These are phyloP conservation scores for Haematococcus sp. DNA, from an alignment of 139 green algal genomes.

Conservation along the genomic window DNA sequence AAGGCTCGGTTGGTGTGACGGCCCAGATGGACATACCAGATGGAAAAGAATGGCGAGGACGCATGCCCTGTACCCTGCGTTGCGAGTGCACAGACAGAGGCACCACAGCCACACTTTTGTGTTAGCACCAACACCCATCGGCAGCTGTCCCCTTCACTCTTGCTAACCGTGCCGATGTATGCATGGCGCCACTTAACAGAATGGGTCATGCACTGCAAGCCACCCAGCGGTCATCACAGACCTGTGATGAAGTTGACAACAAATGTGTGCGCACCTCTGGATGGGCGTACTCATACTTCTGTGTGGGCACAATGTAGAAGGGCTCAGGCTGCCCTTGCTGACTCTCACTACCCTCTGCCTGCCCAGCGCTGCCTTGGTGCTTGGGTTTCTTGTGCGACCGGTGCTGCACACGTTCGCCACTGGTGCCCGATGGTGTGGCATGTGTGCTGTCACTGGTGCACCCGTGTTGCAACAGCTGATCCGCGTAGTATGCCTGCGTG, in stretches of 20 bases:
- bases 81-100: constrained; percentile 10
- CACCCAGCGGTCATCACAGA: too few relatives aligned
- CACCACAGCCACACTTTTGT: not conserved
- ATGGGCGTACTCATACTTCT: constrained; percentile 32
- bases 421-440: too few relatives aligned
- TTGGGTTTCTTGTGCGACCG: not conserved
- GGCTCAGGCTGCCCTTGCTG: not conserved
- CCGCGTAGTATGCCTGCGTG: constrained; percentile 13
- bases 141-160: too few relatives aligned
- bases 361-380: not conserved
- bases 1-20: not conserved
- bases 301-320: constrained; percentile 20
- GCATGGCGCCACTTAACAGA: too few relatives aligned
- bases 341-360: not conserved
- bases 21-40: constrained; percentile 24
- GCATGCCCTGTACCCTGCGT: constrained; percentile 1
- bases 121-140: too few relatives aligned
- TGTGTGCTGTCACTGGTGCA: not conserved
- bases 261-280: constrained; percentile 5
- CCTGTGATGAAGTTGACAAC: too few relatives aligned
- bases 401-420: too few relatives aligned
- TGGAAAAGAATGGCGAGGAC: constrained; percentile 26
- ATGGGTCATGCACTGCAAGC: too few relatives aligned
- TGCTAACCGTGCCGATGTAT: too few relatives aligned
- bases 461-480: not conserved